phyloP scores from a whole-genome alignment of 768 basidiomycete species.

The Leccinum variicolor region DNA sequence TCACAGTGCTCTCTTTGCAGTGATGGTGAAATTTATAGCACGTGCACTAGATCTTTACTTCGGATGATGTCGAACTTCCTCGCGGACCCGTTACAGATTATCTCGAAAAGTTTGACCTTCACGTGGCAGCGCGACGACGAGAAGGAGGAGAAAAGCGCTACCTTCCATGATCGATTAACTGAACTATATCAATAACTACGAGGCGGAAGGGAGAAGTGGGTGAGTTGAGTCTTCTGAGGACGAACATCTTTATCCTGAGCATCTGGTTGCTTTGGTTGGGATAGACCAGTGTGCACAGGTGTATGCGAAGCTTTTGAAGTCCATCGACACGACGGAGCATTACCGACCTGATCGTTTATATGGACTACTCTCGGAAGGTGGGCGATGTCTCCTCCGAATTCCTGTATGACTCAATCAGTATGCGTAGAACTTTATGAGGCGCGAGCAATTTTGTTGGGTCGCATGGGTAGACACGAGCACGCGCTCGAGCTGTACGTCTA shows the following conservation, averaged over 20 bases:
- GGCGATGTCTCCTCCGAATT: constrained; percentile 9
- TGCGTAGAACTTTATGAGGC: constrained; percentile 80
- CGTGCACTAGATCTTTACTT: constrained; percentile 77
- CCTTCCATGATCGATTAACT: constrained; percentile 86
- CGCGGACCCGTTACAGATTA: constrained; percentile 71
- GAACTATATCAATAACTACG: constrained; percentile 68
- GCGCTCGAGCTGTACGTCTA: constrained; percentile 96
- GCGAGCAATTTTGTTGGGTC: constrained; percentile 86
- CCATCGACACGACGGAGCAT: constrained; percentile 65
- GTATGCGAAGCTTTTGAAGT: constrained; percentile 71
- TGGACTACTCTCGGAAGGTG: constrained; percentile 80
- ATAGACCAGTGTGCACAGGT: constrained; percentile 47
- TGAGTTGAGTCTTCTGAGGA: constrained; percentile 28
- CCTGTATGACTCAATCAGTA: background rate
- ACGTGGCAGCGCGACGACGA: constrained; percentile 60
- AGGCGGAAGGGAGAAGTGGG: constrained; percentile 60
- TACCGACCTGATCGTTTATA: constrained; percentile 82
- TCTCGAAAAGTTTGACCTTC: constrained; percentile 66
- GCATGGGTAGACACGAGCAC: constrained; percentile 87
- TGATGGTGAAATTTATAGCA: background rate
- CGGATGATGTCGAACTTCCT: constrained; percentile 92
- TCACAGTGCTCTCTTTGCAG: background rate
- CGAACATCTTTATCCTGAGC: background rate
- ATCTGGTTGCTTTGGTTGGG: background rate
- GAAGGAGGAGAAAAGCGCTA: constrained; percentile 58